Percentiles rank a stretch among this genome's conserved stretches.
Conservation (phyloP, 768 basidiomycete genomes). For the Trametes cingulata region DNA sequence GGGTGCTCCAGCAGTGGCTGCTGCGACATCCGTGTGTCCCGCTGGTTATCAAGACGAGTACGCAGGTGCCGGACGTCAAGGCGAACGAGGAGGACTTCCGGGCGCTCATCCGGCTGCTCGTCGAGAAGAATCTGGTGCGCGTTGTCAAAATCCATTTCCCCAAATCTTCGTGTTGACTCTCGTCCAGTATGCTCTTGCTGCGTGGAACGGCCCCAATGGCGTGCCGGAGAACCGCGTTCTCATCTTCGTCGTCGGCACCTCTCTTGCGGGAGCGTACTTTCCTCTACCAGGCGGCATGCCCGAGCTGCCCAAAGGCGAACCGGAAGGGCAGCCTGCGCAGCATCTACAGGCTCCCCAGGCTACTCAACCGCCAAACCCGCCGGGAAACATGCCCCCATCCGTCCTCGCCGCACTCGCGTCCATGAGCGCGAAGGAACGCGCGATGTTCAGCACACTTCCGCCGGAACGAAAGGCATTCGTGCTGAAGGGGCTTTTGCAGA, state of each 20-base stretch:
- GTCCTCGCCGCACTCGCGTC: conserved; percentile 5
- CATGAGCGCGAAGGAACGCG: conserved; percentile 16
- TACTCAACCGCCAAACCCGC: neutral
- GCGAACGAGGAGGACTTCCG: conserved; percentile 47
- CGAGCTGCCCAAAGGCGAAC: conserved; percentile 41
- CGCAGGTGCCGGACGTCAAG: conserved; percentile 36
- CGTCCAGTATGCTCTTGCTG: conserved; percentile 50
- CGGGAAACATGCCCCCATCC: conserved; percentile 11
- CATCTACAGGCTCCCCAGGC: neutral
- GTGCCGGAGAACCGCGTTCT: conserved; percentile 46
- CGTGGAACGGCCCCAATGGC: conserved; percentile 50
- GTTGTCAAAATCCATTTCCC: no score
- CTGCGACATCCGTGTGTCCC: conserved; percentile 35
- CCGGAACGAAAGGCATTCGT: conserved; percentile 22
- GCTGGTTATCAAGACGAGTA: conserved; percentile 39
- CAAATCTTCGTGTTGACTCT: neutral
- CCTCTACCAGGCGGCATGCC: conserved; percentile 50
- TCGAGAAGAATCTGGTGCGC: conserved; percentile 44
- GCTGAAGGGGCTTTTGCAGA: conserved; percentile 6
- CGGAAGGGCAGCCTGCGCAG: neutral
- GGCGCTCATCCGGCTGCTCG: conserved; percentile 44
- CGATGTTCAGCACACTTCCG: conserved; percentile 15
- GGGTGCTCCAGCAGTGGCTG: conserved; percentile 51
- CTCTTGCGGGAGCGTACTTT: conserved; percentile 52
- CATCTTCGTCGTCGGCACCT: conserved; percentile 42